Evolutionary conservation across 192 early-diverging fungal genomes (phyloP), one percentile per base, ranked within the genome.

Genomic region (Umbelopsis sp.): DNA sequence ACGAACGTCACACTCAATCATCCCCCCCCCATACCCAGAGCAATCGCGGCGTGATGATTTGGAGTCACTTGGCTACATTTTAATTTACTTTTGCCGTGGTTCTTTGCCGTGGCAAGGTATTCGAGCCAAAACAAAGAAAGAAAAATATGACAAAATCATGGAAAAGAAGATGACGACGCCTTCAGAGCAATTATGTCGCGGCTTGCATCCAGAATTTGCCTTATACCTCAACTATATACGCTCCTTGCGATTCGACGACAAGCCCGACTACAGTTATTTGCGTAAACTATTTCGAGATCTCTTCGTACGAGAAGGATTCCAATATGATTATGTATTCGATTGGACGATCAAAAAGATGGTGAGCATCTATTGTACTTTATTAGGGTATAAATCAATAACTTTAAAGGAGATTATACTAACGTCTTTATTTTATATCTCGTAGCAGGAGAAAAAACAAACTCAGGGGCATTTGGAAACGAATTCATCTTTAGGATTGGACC

Each of bases 91-190:
- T 78, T 89, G 91, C 77, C 87, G 93, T 46, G 94, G 94, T 9
- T 88, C 87, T 72, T 82, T 96, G 61, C 93, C 94, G 71, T 96
- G 94, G 94, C 94, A 96, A 76, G 94, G 94, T 16, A 82, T 95
- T 50, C 92, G 92, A 76, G 94, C 93, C 12, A 88, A 85, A 18
- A 96, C 91, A 48, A 95, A 95, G 82, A 94, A 94, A 79, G 91
- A 94, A 87, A 95, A 95, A 85, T 95, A 96, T 81, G 93, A 96
- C 78, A 91, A 91, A 71, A 96, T 96, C 68, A 93, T 94, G 94
- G 94, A 95, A 66, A 94, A 93, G 83, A 96, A 96, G 85, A 93
- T 95, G 90, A 93, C 88, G n/a, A 93, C 93, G 7, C 85, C 88
- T 30, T 89, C 92, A 21, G 95, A 94, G 69, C 82, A 87, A 71